Base-by-base conservation (phyloP, 768 basidiomycete genomes). In the Astraeus odoratus region DNA sequence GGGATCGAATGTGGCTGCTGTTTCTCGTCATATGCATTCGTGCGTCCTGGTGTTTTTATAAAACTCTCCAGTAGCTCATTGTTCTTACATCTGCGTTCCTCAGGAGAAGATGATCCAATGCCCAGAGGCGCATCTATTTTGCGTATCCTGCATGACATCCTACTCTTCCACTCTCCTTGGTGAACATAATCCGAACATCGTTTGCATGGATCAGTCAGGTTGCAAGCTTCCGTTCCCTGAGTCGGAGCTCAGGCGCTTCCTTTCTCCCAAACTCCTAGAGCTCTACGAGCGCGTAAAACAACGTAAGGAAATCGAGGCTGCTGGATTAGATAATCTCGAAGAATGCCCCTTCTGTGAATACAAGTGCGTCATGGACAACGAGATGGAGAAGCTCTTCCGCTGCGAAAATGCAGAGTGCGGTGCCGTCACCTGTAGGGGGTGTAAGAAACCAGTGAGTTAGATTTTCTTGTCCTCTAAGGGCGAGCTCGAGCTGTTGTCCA, bases 261-360 rank as follows among this genome's bases (percentile, higher is more conserved):
- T 95, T 5, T 66, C 81, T 1, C 59, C 66, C 4, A 89, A 85
- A 58, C 72, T 88, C 4, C 68, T 85, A 50, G 70, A 67, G 22
- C 68, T 92, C 9, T 92, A 85, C 54, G 77, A 86, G 46, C 74
- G 83, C 23, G 76, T 92, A 23, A 77, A 78, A 51, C 86, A 87
- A 57, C 77, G 76, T 29, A 84, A 86, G 59, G 87, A 91, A 52
- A 78, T 95, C 25, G 80, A 84, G 46, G 77, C 74, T 0, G 92
- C 92, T 15, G 79, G 73, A 2, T 57, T 96, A 27, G 87, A 88
- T 37, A 80, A 80, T 4, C 69, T 95, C 10, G 91, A 93, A 61
- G 86, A 86, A 54, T 96, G 93, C 59, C 93, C 93, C 4, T 88
- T 83, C 52, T 96, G 93, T 65, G 88, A 91, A 34, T 96, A 77